A percentile compares a stretch with the other conserved stretches of the same genome.
These are phyloP conservation scores for Globisporangium irregulare DNA, from an alignment of 352 stramenopile species.

Conservation along the genomic window DNA sequence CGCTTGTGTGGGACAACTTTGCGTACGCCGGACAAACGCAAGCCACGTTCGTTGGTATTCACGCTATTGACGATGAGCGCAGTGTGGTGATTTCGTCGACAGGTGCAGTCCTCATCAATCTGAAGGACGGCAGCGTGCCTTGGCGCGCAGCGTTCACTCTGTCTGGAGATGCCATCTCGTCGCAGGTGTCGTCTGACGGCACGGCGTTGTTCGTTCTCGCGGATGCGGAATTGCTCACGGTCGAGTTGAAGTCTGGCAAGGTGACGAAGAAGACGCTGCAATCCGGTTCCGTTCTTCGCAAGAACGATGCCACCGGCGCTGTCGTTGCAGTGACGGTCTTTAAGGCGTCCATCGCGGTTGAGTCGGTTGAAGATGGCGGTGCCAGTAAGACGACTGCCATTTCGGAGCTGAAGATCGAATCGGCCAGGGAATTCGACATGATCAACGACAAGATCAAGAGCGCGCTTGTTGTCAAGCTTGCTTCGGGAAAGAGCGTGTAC, in stretches of 20 bases:
- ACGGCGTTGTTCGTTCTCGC: constrained; percentile 49
- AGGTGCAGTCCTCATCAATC: constrained; percentile 43
- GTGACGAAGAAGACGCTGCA: constrained; percentile 10
- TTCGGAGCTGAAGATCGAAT: constrained; percentile 15
- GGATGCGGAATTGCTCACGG: constrained; percentile 33
- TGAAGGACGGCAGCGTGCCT: constrained; percentile 56
- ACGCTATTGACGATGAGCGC: constrained; percentile 47
- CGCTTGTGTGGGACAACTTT: constrained; percentile 69
- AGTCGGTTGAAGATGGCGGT: constrained; percentile 15
- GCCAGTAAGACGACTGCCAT: constrained; percentile 12
- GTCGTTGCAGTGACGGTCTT: constrained; percentile 20
- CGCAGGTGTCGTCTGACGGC: constrained; percentile 48
- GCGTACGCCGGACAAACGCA: constrained; percentile 22
- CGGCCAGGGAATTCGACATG: constrained; percentile 28
- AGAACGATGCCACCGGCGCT: constrained; percentile 13
- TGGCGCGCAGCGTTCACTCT: constrained; percentile 36
- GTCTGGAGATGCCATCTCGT: constrained; percentile 26
- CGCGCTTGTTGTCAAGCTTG: constrained; percentile 46
- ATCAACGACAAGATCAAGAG: constrained; percentile 42
- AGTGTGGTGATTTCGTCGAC: constrained; percentile 45
- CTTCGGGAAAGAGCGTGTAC: constrained; percentile 59
- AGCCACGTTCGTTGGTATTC: constrained; percentile 36
- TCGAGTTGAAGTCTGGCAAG: constrained; percentile 34
- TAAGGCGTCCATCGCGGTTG: constrained; percentile 12
- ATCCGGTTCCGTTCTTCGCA: constrained; percentile 16